Evolutionary conservation across 1,284 basidiomycete species (phyloP), one percentile per base, ranked within the genome.

Genomic region (Polyporus tsugae): DNA sequence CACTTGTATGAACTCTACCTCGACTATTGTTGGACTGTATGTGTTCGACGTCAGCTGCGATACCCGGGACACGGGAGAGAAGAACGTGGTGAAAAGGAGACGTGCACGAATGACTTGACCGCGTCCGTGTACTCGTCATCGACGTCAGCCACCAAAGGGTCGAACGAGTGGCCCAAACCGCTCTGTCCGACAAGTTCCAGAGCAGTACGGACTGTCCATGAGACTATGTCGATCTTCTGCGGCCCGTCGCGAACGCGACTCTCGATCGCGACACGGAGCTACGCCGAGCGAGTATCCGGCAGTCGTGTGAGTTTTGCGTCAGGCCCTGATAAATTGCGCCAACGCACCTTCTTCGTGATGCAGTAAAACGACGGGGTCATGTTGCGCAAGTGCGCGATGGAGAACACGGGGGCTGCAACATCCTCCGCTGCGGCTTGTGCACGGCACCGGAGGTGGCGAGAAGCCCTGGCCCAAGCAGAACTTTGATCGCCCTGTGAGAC

Each of bases 161-260:
- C 72, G 68, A 79, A 79, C 9, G 75, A 75, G 60, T 78, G 74
- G 4, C 78, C 79, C 7, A 80, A 67, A 0, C 73, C 75, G 10
- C 73, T 75, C 63, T 76, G 76, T 10, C 78, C 77, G 39, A 78
- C 68, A n/a, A 76, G 67, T 65, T 80, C 79, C 13, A 80, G 70
- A 11, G 78, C 75, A 6, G 75, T 71, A 33, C 76, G 74, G n/a
- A 73, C 72, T 72, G 77, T 73, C 74, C 76, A 79, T 3, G 60
- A 58, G 17, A 74, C 67, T n/a, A 80, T 49, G 61, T 79, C 76
- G 39, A 80, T 42, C n/a, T 72, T 72, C 17, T 35, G 35, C 6
- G 36, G 49, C 10, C 61, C 61, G n/a, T 41, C 49, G 19, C n/a
- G 19, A 13, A 57, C 42, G 15, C 63, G 63, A 7, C 17, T 29